Evolutionary conservation across 2,329 filamentous ascomycete species (phyloP).

Genomic region (Aspergillus flavus): DNA sequence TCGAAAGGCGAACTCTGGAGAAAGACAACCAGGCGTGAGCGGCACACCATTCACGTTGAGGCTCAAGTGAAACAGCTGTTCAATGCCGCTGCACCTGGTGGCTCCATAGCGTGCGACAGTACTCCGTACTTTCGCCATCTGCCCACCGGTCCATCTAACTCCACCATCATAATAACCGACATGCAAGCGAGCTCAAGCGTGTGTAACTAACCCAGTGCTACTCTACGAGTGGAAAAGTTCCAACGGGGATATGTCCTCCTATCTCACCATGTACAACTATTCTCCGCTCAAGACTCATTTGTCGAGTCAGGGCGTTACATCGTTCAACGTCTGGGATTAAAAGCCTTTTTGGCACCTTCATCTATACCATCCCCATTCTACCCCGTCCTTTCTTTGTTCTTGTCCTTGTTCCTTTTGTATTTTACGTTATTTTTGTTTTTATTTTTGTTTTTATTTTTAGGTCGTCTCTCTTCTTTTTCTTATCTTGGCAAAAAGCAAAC

Average conservation of each 20-base stretch:
- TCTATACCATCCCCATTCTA: background rate
- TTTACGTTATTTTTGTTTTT: background rate
- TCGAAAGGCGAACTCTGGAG: background rate
- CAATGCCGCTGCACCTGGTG: constrained; percentile 3
- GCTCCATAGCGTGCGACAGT: constrained; percentile 3
- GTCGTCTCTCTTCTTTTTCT: background rate
- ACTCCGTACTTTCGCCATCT: background rate
- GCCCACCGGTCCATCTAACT: background rate
- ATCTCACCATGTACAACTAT: background rate
- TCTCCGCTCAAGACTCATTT: background rate
- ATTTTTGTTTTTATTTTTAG: too few species aligned
- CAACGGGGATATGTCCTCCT: background rate
- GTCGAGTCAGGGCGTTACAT: constrained; percentile 7
- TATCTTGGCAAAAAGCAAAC: background rate
- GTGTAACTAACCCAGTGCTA: background rate
- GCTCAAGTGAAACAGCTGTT: constrained; percentile 8
- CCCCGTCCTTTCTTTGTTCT: background rate
- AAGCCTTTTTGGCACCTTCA: background rate
- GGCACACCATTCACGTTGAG: background rate
- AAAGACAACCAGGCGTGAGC: background rate
- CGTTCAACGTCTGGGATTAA: background rate
- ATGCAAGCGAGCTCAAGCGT: constrained; percentile 14
- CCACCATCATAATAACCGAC: constrained; percentile 6
- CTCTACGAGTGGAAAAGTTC: background rate
- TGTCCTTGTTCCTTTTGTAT: background rate